Percentiles rank a stretch among this genome's conserved stretches.
These are phyloP conservation scores for Candida endomychidarum DNA, from an alignment of 805 yeast genomes.

Conservation along the genomic window DNA sequence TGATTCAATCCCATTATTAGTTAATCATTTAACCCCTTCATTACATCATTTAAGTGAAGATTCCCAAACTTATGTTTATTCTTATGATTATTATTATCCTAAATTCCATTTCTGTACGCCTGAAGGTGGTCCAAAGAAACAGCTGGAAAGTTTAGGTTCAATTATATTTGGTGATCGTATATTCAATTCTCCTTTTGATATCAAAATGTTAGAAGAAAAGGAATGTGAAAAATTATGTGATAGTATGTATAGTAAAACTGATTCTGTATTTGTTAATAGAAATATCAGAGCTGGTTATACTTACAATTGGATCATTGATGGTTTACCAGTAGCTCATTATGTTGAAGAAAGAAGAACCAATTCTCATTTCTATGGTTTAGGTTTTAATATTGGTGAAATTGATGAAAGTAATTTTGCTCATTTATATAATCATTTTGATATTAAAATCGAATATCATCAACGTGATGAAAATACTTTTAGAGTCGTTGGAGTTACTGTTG, in stretches of 20 bases:
- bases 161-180: conserved; percentile 94
- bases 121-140: conserved; percentile 60
- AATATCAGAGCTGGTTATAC: conserved; percentile 79
- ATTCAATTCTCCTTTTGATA: conserved; percentile 84
- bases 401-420: conserved; percentile 57
- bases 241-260: conserved; percentile 57
- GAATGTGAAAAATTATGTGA: conserved; percentile 70
- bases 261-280: conserved; percentile 72
- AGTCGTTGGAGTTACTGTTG: conserved; percentile 86
- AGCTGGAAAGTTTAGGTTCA: conserved; percentile 88
- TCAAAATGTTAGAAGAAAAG: conserved; percentile 73
- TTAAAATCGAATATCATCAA: conserved; percentile 78
- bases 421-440: conserved; percentile 78
- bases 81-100: conserved; percentile 81
- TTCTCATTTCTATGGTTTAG: conserved; percentile 68
- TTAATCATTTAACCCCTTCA: conserved; percentile 88
- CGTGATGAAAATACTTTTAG: conserved; percentile 67
- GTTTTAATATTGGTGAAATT: conserved; percentile 75
- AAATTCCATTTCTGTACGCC: conserved; percentile 86
- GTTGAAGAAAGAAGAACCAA: conserved; percentile 58
- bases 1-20: conserved; percentile 73
- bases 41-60: conserved; percentile 35
- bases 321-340: conserved; percentile 83
- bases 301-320: conserved; percentile 93
- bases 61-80: conserved; percentile 59